Percentiles rank a stretch among this genome's conserved stretches.
Evolutionary conservation across 139 green algal species (phyloP).

Genomic region (Penium margaritaceum): DNA sequence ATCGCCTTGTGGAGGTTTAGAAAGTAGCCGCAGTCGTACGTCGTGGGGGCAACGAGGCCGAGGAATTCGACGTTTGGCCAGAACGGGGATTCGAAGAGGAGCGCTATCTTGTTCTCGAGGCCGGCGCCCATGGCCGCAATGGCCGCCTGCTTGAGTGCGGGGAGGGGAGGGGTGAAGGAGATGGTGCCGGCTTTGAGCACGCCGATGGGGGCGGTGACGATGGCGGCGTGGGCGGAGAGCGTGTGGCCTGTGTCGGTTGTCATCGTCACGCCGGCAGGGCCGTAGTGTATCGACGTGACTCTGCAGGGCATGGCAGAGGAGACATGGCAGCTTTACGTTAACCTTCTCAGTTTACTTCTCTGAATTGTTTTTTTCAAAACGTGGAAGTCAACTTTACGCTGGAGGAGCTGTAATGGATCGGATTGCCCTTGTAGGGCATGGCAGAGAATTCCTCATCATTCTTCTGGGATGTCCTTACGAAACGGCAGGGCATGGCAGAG

Average conservation of each 20-base stretch:
- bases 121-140: slow-evolving; percentile 32
- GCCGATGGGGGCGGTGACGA: slow-evolving; percentile 37
- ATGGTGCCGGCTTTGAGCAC: slow-evolving; percentile 33
- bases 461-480: no score
- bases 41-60: slow-evolving; percentile 27
- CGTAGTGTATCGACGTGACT: no score
- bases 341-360: no score
- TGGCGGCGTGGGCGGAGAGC: slow-evolving; percentile 25
- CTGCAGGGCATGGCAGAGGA: no score
- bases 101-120: slow-evolving; percentile 46
- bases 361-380: no score
- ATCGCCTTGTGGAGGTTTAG: slow-evolving; percentile 43
- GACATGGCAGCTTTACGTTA: no score
- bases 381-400: no score
- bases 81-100: slow-evolving; percentile 30
- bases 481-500: no score
- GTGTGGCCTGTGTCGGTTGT: slow-evolving; percentile 2
- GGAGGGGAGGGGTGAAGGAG: slow-evolving; percentile 33
- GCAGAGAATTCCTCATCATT: no score
- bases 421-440: no score
- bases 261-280: neutral
- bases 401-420: no score
- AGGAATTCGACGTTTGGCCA: slow-evolving; percentile 48
- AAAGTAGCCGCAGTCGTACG: slow-evolving; percentile 47
- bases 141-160: slow-evolving; percentile 20